Evolutionary conservation across 495 filamentous ascomycete species (phyloP), one percentile per base, ranked within the genome.

Genomic region (Aspergillus affinis): DNA sequence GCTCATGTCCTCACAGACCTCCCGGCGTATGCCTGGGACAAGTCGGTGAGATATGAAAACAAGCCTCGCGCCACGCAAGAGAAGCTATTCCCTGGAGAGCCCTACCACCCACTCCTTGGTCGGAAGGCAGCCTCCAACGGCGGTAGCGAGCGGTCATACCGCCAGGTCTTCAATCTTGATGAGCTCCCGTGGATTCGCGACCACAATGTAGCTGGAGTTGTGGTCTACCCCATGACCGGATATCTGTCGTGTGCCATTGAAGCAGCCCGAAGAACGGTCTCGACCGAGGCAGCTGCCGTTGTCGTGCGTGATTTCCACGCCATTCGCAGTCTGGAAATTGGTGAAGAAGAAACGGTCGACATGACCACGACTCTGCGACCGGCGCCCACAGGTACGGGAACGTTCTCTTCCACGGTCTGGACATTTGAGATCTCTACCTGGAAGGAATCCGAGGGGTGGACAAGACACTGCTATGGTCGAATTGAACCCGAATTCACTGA

Each of bases 111-210:
- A 12, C 48, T 50, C 13, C 48, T 50, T 7, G 48, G 48, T 3
- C 9, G n/a, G 7, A 50, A 27, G n/a, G 18, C 19, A 26, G 20
- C 26, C 13, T 50, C 48, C 26, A 50, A 50, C 17, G 48, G 48
- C 12, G 48, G 20, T n/a, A 50, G 13, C 20, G 48, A 50, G 15
- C 48, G n/a, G 19, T 21, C 48, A 50, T 50, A 50, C 20, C 20
- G 48, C 3, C 48, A 50, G 48, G 48, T 50, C 19, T 50, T 50
- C 48, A 50, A 15, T 4, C 48, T 50, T 27, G 48, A 50, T 12
- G 26, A 23, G 20, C 26, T 50, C 12, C 6, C 48, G 4, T 50
- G 48, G 13, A 8, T 20, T 7, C 48, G 19, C 10, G 48, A 20
- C 48, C 48, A 50, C 26, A 23, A 50, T 10, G 48, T 50, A 4